Evolutionary conservation across 2,329 filamentous ascomycete species (phyloP), one percentile per base, ranked within the genome.

Genomic region (Periconia digitata): DNA sequence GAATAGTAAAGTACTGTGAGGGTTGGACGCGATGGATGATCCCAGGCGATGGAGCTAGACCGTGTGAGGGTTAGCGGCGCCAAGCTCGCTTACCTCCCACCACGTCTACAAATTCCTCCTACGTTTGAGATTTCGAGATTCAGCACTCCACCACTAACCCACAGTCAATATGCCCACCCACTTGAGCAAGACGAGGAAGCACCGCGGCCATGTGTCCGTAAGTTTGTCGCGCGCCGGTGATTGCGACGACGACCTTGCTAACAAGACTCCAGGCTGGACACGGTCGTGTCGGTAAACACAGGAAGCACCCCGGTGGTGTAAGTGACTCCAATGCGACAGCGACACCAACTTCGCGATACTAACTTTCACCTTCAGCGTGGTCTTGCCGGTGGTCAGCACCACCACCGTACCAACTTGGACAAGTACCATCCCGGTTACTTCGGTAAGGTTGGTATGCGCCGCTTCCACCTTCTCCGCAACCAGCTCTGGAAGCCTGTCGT

Each of bases 401-500:
- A 99, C 82, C 90, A 95, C 86, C 80, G 90, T 66, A 95, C 90
- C 73, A 95, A 95, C 82, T 81, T 91, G 71, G 87, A 90, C 77
- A 92, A 92, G 80, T 91, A 92, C 86, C 90, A 95, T 75, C 91
- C 92, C 58, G 94, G 94, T 90, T 97, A 97, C 89, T 97, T 96
- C 80, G 90, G 90, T 80, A 96, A 96, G 88, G 96, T 96, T 79
- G 90, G 90, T 50, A 64, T 62, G 59, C 43, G 59, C 16, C 54
- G 59, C 50, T 62, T 96, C 89, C 92, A 97, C 85, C 92, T 94
- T 80, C 86, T 90, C 74, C 84, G 86, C 73, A 92, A 92, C 84
- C 88, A 95, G 75, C 91, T 92, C 85, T 99, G 92, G 94, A 96
- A 96, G 83, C 94, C 94, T 63, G 85, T 90, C 69, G 88, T 99